Evolutionary conservation across 2,329 filamentous ascomycete genomes (phyloP), one percentile per base, ranked within the genome.

Genomic region (Plenodomus lindquistii): DNA sequence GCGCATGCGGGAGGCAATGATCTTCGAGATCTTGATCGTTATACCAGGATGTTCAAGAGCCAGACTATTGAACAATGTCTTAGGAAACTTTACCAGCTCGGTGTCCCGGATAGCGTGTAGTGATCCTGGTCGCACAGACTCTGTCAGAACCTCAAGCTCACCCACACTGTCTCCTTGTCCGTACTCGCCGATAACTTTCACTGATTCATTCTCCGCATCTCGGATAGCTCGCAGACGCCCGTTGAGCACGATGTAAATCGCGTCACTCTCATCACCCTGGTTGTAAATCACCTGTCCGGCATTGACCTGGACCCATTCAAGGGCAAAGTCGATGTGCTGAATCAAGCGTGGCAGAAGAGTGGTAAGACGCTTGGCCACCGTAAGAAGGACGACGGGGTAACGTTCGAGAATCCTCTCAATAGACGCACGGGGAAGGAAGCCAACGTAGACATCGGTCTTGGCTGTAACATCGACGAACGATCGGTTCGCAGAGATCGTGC

Each of bases 1-100:
- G 52, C 93, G 82, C 94, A 99, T 97, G 2, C 94, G 85, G 29
- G 92, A 91, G 0, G 94, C 94, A 63, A 99, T 97, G 60, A 99
- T 94, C 72, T 97, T 99, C 1, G 94, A 97, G 21, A 99, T 96
- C 73, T 97, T 97, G 71, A 99, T 97, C 0, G 94, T 97, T 65
- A 99, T 99, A 37, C 91, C 95, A 4, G 94, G 94, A 66, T 99
- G 94, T 66, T 99, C 94, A 67, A 96, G 88, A 0, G 94, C 94
- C 44, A 99, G 82, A 66, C 94, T 99, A 77, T 99, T 99, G 79
- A 99, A 99, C 1, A 99, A 77, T 0, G 91, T 96, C 49, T 93
- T 89, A 1, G 94, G 94, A 51, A 99, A 96, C 63, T 96, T 97
- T 49, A 95, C 93, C 21, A 99, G 77, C 69, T 99, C 94, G 0